Evolutionary conservation across 2,329 filamentous ascomycete species (phyloP).

Genomic region (Septoria linicola): DNA sequence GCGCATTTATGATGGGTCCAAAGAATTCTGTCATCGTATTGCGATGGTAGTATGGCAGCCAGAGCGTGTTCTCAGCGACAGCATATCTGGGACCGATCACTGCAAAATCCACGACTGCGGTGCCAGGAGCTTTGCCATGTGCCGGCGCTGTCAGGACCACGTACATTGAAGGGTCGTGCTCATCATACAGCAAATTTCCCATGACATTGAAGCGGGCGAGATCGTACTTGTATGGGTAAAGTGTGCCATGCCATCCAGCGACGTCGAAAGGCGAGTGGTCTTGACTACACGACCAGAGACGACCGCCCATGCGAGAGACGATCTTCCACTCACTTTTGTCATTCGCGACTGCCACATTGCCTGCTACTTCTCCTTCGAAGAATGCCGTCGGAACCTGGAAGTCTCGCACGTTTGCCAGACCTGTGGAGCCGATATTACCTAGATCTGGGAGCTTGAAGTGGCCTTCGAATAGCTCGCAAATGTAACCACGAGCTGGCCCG

Average conservation of each 20-base stretch:
- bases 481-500: conserved; percentile 61
- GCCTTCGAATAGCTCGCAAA: conserved; percentile 63
- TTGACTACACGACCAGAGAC: conserved; percentile 42
- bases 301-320: conserved; percentile 12
- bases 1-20: conserved; percentile 55
- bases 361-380: conserved; percentile 44
- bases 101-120: conserved; percentile 80
- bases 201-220: conserved; percentile 57
- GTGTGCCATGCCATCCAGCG: conserved; percentile 67
- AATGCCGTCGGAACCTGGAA: conserved; percentile 60
- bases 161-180: conserved; percentile 64
- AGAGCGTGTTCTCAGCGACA: conserved; percentile 66
- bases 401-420: conserved; percentile 63
- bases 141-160: conserved; percentile 62
- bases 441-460: conserved; percentile 64
- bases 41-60: conserved; percentile 70
- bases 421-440: conserved; percentile 63
- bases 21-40: conserved; percentile 65
- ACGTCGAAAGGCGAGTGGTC: conserved; percentile 66
- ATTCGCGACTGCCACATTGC: conserved; percentile 4
- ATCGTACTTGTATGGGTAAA: conserved; percentile 58
- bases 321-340: conserved; percentile 17
- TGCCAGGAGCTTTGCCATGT: conserved; percentile 78
- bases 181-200: conserved; percentile 58
- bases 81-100: conserved; percentile 70